Percentiles rank a stretch among this genome's conserved stretches.
Evolutionary conservation across 306 rosid genomes (phyloP).

Genomic region (Casuarina equisetifolia): DNA sequence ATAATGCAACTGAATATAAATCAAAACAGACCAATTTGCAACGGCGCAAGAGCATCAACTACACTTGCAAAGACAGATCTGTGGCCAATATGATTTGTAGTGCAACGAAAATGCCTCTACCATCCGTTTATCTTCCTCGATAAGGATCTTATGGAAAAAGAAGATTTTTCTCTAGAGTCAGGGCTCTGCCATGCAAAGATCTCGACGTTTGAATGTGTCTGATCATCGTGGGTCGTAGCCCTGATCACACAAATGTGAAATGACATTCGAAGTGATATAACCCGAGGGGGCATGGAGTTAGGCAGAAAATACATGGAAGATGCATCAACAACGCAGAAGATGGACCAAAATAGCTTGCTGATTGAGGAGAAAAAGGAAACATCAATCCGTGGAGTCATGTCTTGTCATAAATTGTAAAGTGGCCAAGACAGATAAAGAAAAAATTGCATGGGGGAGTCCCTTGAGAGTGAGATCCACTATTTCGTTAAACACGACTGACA

Average conservation of each 20-base stretch:
- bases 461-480: too few relatives aligned
- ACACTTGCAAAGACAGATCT: not conserved
- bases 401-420: too few relatives aligned
- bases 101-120: not conserved
- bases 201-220: not conserved
- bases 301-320: not conserved
- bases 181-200: not conserved
- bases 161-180: not conserved
- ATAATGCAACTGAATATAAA: not conserved
- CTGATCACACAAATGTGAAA: not conserved
- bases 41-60: slow-evolving; percentile 1
- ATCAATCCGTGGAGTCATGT: not conserved
- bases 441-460: too few relatives aligned
- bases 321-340: not conserved
- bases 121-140: not conserved
- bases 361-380: not conserved
- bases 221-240: not conserved
- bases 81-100: not conserved
- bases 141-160: not conserved
- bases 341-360: not conserved
- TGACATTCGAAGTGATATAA: not conserved
- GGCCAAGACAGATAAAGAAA: too few relatives aligned
- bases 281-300: not conserved
- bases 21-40: not conserved
- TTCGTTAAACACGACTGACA: too few relatives aligned